Base-by-base conservation (phyloP, 2,329 filamentous ascomycete species). In the Chaetomiaceae sp. region DNA sequence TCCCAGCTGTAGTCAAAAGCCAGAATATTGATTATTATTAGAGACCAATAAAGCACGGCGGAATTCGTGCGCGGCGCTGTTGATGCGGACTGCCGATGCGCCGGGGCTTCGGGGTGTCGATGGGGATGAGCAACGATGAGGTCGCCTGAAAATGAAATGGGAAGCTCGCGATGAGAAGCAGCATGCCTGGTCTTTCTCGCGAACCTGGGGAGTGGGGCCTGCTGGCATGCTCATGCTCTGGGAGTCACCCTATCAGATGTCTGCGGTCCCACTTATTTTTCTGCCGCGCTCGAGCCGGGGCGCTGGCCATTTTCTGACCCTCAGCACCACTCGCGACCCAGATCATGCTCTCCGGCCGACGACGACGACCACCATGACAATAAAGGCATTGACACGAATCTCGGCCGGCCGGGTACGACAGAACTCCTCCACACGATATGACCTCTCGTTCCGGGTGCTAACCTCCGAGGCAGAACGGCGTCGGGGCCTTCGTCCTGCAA, bases 401-500 rank as follows among this genome's bases (percentile, higher is more conserved):
- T 76, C 79, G 13, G 67, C 68, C 49, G 75, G 77, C 66, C 75
- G 77, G 67, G 81, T 82, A 73, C 43, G 50, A 34, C n/a, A 4
- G 3, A 27, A 27, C 25, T 27, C 25, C 25, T 42, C 5, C 19
- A 14, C 30, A 10, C 16, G 17, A 5, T 41, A 6, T 19, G n/a
- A n/a, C 3, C 25, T 10, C 39, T 30, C 20, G 27, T 44, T 51
- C 62, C 44, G 60, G 25, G 53, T 54, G 12, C 21, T 25, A 21
- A 23, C 16, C 16, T 16, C 16, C 51, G 9, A 5, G n/a, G 5
- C 38, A 97, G 91, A 97, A 99, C 75, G 93, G 93, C 78, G 79
- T 97, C 61, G 92, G 92, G 64, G 88, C 91, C 68, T 97, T 97
- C 76, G 89, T 99, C 71, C 82, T 96, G 52, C 92, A 96, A 76